phyloP scores from a whole-genome alignment of 306 rosid species.

The Hylodesmum podocarpum region DNA sequence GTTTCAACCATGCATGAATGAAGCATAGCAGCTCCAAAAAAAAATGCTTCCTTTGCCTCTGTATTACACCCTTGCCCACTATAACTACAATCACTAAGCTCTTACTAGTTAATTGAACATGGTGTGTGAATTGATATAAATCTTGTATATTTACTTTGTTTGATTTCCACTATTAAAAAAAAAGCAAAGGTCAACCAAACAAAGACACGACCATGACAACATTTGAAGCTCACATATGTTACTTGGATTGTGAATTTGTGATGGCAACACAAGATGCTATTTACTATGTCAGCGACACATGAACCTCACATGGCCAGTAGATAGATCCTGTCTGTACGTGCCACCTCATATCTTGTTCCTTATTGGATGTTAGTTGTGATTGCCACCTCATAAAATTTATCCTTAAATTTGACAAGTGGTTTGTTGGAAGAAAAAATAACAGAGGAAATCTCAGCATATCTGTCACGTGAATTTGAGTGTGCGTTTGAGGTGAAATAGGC shows the following conservation, averaged over 20 bases:
- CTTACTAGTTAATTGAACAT: too few species aligned
- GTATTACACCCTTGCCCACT: background rate
- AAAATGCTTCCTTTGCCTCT: background rate
- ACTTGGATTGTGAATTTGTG: background rate
- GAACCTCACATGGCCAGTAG: background rate
- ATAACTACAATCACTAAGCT: background rate
- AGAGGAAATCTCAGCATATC: background rate
- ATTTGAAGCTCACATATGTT: background rate
- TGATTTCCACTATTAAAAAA: too few species aligned
- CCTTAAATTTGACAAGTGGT: background rate
- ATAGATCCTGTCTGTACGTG: background rate
- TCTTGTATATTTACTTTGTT: too few species aligned
- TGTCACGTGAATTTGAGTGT: constrained; percentile 6
- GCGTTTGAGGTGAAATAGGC: constrained; percentile 6
- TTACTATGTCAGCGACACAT: background rate
- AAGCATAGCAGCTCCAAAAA: background rate
- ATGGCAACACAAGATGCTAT: background rate
- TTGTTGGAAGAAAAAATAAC: background rate
- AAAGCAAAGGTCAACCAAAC: background rate
- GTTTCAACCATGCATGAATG: background rate
- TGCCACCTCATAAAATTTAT: background rate
- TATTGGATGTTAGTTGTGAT: background rate
- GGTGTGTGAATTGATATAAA: too few species aligned
- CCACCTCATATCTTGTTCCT: background rate
- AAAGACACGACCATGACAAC: background rate